These are phyloP conservation scores for Urochloa ruziziensis DNA, from an alignment of 176 grass and related monocot species.

Conservation along the genomic window DNA sequence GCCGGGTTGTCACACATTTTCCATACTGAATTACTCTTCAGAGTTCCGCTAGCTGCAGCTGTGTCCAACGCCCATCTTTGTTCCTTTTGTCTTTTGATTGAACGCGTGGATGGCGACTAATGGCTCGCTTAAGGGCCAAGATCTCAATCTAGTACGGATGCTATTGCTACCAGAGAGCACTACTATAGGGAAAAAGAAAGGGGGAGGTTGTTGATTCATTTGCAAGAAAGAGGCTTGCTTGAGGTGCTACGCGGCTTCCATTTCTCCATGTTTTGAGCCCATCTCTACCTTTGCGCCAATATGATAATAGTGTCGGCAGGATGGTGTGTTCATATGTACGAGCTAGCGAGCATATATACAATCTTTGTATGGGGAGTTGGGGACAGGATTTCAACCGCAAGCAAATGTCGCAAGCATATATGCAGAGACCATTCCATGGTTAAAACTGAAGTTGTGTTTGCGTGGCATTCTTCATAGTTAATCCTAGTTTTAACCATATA, in stretches of 20 bases:
- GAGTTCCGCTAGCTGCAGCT: not conserved
- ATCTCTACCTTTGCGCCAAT: not conserved
- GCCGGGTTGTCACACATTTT: not conserved
- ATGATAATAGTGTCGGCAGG: not conserved
- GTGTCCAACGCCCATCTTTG: not conserved
- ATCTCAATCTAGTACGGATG: constrained; percentile 3
- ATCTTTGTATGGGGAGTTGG: not conserved
- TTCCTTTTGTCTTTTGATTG: not conserved
- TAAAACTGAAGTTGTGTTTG: no score
- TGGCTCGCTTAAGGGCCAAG: not conserved
- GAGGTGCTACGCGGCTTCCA: constrained; percentile 1
- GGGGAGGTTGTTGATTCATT: not conserved
- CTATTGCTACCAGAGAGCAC: not conserved
- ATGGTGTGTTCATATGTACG: not conserved
- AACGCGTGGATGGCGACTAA: not conserved
- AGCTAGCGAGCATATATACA: not conserved
- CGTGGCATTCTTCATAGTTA: no score
- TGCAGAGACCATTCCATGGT: no score
- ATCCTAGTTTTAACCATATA: no score
- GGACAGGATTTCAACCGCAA: not conserved
- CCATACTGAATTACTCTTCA: not conserved
- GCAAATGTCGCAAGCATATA: no score
- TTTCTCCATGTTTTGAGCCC: not conserved
- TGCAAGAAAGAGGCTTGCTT: not conserved
- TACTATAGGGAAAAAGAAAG: not conserved